A percentile compares a stretch with the other conserved stretches of the same genome.
Evolutionary conservation across 2,329 filamentous ascomycete genomes (phyloP).

Genomic region (Pezicula rhizophila): DNA sequence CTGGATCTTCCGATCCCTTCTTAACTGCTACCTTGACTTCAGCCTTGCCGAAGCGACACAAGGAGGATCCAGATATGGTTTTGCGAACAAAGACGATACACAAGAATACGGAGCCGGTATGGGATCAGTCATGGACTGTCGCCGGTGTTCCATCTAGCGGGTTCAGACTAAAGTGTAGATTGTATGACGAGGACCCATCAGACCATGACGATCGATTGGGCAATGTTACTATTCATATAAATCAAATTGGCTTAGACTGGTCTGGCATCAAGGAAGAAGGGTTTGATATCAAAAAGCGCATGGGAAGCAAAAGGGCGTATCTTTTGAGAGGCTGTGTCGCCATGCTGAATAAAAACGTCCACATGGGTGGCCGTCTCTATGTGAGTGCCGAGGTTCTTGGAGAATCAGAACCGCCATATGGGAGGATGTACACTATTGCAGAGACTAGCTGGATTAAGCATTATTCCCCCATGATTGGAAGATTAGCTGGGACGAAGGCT

Average conservation of each 20-base stretch:
- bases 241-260: constrained; percentile 59
- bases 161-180: constrained; percentile 75
- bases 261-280: constrained; percentile 55
- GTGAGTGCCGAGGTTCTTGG: constrained; percentile 76
- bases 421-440: constrained; percentile 71
- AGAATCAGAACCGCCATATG: constrained; percentile 62
- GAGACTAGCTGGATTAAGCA: constrained; percentile 74
- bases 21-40: constrained; percentile 67
- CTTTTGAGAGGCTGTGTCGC: constrained; percentile 62
- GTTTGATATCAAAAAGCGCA: constrained; percentile 74
- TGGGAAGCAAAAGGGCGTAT: constrained; percentile 84
- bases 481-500: constrained; percentile 68
- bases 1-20: constrained; percentile 77
- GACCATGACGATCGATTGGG: constrained; percentile 85
- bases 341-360: constrained; percentile 52
- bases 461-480: constrained; percentile 82
- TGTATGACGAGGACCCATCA: constrained; percentile 86
- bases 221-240: constrained; percentile 68
- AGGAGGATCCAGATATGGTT: constrained; percentile 72
- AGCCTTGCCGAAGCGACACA: constrained; percentile 67
- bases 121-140: constrained; percentile 83
- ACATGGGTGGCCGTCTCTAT: constrained; percentile 64
- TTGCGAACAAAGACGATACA: constrained; percentile 73
- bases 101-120: constrained; percentile 65
- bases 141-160: constrained; percentile 78